Evolutionary conservation across 257 asterid species (phyloP), one percentile per base, ranked within the genome.

Genomic region (Buddleja alternifolia): DNA sequence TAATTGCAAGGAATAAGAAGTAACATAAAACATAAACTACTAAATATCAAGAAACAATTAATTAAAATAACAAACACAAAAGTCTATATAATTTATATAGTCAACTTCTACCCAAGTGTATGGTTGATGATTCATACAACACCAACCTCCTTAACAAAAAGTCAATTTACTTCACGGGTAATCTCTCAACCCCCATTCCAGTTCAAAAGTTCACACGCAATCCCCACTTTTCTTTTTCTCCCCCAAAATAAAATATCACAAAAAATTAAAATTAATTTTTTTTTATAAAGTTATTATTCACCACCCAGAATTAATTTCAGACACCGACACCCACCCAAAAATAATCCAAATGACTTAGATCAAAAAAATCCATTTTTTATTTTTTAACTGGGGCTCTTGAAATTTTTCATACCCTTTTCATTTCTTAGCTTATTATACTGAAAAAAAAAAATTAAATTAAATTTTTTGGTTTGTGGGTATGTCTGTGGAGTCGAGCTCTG

Each of bases 191-290:
- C 76, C 83, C 76, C 67, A 73, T 73, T 85, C 90, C 92, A 82
- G 87, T 81, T 88, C 92, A 84, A 84, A 90, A 85, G 90, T 86
- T 84, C 78, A 78, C 86, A 78, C 81, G 77, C 68, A 25, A 39
- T 17, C 48, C 16, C 70, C 77, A 40, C 73, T n/a, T 76, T 68
- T 65, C 81, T 75, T 65, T 70, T 76, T 74, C 73, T 75, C 76
- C 74, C 23, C 45, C 3, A 75, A 19, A 52, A 14, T 7, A 16
- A 70, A 39, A 54, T 1, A 29, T 29, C 34, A 29, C 3, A 7
- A 17, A 65, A 14, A 5, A n/a, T n/a, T n/a, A n/a, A n/a, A n/a
- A n/a, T n/a, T n/a, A n/a, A n/a, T n/a, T n/a, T n/a, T n/a, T n/a
- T n/a, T n/a, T 12, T 19, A 1, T 17, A 48, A 64, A 61, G 48